Base-by-base conservation (phyloP, 176 grass and related monocot species). In the Otatea glauca region DNA sequence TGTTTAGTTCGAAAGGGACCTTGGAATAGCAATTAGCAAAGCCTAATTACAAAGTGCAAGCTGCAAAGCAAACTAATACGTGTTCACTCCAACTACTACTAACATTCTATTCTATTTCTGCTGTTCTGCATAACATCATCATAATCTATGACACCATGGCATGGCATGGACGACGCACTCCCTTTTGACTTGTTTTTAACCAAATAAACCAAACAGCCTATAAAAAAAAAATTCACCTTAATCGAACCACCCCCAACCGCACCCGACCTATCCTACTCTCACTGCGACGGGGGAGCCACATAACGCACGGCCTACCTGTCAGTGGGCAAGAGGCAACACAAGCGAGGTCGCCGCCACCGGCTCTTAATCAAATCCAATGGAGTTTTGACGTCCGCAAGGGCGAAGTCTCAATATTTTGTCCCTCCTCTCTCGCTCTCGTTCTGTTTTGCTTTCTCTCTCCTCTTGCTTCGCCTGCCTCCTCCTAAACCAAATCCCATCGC, bases 341-440 rank as follows among this genome's bases (percentile, higher is more conserved):
- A 0, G 0, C 0, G 0, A 0, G n/a, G 84, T 83, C 38, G 37
- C n/a, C 8, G 12, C 11, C 9, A 5, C 16, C 74, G 49, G 41
- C 70, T 35, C 79, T 92, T 89, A 95, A 95, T 87, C 72, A 92
- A 95, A 98, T 94, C 83, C 63, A 92, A 95, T 90, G 86, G 91
- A 95, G 83, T 83, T 92, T 93, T 98, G 96, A 98, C 93, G 96
- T 95, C 96, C 96, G 96, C 93, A 94, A 76, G 93, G 91, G 90
- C 91, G 72, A 78, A 86, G 84, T 75, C 83, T 77, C 87, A 44
- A 58, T 41, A 70, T 81, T 83, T 90, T 79, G 65, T 47, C 18
- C 34, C 14, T 25, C 53, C 5, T 7, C 12, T 70, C 12, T 70
- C 74, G 45, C 65, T 78, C 74, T 80, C 64, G 38, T 35, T 23